Percentiles rank a stretch among this genome's conserved stretches.
phyloP scores from a whole-genome alignment of 208 protist genomes.

The Angomonas ambiguus region DNA sequence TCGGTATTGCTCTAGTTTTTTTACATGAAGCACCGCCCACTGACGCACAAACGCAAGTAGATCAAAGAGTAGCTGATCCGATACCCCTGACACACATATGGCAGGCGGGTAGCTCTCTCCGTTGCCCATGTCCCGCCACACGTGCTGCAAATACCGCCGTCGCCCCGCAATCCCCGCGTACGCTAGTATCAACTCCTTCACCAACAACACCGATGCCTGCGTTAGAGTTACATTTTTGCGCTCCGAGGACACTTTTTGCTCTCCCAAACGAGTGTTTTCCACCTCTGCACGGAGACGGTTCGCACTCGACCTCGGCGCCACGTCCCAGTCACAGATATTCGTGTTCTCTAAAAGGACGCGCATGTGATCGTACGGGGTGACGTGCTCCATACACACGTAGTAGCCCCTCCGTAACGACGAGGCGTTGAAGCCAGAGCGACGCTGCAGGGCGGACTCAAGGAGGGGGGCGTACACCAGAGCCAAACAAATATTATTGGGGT shows the following conservation, averaged over 20 bases:
- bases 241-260: neutral
- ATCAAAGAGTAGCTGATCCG: conserved; percentile 9
- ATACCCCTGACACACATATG: conserved; percentile 2
- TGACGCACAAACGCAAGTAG: conserved; percentile 12
- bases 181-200: conserved; percentile 26
- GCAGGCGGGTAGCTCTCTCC: neutral
- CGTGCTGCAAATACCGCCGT: conserved; percentile 3
- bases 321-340: conserved; percentile 1
- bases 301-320: conserved; percentile 5
- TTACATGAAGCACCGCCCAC: neutral
- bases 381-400: conserved; percentile 14
- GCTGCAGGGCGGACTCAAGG: neutral
- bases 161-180: conserved; percentile 24
- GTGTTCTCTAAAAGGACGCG: conserved; percentile 17
- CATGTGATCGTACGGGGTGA: conserved; percentile 22
- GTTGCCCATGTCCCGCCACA: neutral
- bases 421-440: neutral
- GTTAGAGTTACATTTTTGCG: conserved; percentile 9
- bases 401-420: neutral
- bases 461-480: neutral
- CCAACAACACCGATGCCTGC: conserved; percentile 18
- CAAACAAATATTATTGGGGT: neutral
- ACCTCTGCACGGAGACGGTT: conserved; percentile 10
- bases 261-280: neutral
- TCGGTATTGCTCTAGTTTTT: neutral